Evolutionary conservation across 768 basidiomycete species (phyloP).

Genomic region (Sporobolomyces pararoseus): DNA sequence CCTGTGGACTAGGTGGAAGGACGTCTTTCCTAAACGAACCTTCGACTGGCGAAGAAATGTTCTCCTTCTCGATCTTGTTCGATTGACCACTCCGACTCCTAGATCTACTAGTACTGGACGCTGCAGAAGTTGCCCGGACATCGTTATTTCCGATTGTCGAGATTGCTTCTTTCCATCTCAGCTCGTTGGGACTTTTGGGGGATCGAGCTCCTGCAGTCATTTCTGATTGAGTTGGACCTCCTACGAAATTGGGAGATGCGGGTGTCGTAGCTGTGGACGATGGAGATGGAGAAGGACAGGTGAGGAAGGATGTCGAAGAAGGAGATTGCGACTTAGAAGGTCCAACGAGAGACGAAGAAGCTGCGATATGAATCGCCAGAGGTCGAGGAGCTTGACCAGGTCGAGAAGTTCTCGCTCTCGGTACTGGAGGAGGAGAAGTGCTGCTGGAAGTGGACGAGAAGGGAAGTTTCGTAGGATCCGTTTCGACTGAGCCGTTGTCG

Average conservation of each 20-base stretch:
- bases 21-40: neutral
- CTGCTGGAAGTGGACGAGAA: neutral
- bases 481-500: conserved; percentile 7
- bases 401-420: neutral
- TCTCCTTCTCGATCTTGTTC: neutral
- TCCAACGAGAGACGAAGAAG: neutral
- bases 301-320: neutral
- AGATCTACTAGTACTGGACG: neutral
- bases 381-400: conserved; percentile 13
- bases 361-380: conserved; percentile 18
- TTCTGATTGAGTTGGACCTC: conserved; percentile 15
- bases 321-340: neutral
- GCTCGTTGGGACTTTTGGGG: conserved; percentile 32
- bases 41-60: neutral
- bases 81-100: neutral
- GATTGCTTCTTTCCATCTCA: conserved; percentile 11
- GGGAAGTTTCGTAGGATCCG: conserved; percentile 1
- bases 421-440: neutral
- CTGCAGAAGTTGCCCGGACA: neutral
- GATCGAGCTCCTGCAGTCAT: conserved; percentile 23
- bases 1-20: neutral
- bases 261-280: neutral
- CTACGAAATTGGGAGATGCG: neutral
- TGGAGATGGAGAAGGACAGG: neutral
- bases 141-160: neutral